Percentiles rank a stretch among this genome's conserved stretches.
Evolutionary conservation across 352 stramenopile species (phyloP).

Genomic region (Globisporangium radiosum): DNA sequence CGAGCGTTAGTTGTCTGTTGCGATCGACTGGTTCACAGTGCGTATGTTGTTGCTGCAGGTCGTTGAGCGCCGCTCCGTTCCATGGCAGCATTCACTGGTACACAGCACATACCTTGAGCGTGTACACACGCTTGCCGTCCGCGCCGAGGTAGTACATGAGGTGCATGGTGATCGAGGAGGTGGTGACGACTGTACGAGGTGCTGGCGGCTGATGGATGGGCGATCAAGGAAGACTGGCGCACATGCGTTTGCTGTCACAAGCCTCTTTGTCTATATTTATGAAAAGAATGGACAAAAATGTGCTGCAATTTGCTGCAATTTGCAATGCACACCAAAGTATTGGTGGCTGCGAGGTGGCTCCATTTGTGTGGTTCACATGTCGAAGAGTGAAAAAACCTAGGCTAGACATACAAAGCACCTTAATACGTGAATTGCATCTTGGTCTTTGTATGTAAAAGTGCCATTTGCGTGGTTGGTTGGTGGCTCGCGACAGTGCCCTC

Average conservation of each 20-base stretch:
- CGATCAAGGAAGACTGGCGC: too few relatives aligned
- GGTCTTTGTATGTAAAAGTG: slow-evolving; percentile 18
- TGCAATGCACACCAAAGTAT: neutral
- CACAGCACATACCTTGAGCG: slow-evolving; percentile 89
- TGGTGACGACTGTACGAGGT: neutral
- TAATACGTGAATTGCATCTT: slow-evolving; percentile 8
- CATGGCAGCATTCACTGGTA: too few relatives aligned
- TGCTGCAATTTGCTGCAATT: neutral
- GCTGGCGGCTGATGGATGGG: neutral
- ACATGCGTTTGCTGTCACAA: too few relatives aligned
- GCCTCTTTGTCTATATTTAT: too few relatives aligned
- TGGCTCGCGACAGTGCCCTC: slow-evolving; percentile 14
- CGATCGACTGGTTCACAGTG: too few relatives aligned
- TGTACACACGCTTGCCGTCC: slow-evolving; percentile 97
- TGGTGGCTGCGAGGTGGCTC: neutral
- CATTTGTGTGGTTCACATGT: too few relatives aligned
- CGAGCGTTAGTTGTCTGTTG: neutral
- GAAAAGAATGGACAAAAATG: neutral
- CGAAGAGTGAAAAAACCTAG: slow-evolving; percentile 2
- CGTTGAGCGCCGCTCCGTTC: too few relatives aligned
- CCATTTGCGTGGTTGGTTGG: slow-evolving; percentile 24
- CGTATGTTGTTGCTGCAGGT: too few relatives aligned
- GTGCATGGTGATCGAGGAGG: slow-evolving; percentile 85
- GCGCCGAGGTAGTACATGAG: slow-evolving; percentile 98
- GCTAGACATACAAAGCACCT: neutral